Evolutionary conservation across 768 basidiomycete species (phyloP).

Genomic region (Sporobolomyces roseus): DNA sequence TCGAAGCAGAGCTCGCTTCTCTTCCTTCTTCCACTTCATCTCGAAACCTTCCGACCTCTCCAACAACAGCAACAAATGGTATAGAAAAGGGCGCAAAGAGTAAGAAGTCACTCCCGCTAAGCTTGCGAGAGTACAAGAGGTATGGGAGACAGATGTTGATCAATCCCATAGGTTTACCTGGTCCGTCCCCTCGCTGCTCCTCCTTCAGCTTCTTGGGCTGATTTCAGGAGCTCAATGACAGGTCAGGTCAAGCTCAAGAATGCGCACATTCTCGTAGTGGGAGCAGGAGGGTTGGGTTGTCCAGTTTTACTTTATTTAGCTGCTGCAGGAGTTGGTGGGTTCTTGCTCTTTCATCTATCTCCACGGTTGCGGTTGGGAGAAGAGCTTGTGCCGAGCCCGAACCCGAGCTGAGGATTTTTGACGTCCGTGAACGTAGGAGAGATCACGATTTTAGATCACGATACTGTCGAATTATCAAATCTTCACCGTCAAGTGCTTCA

Average conservation of each 20-base stretch:
- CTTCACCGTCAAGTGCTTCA: conserved; percentile 92
- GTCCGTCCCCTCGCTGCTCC: conserved; percentile 45
- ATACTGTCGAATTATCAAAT: conserved; percentile 81
- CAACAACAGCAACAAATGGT: neutral
- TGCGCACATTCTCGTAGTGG: conserved; percentile 77
- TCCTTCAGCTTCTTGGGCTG: neutral
- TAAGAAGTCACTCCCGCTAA: conserved; percentile 15
- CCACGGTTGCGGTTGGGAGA: neutral
- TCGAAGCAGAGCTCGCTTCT: conserved; percentile 23
- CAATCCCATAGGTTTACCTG: conserved; percentile 54
- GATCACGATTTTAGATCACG: conserved; percentile 83
- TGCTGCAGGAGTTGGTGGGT: conserved; percentile 82
- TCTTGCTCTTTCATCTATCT: neutral
- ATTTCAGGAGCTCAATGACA: neutral
- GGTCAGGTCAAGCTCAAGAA: conserved; percentile 77
- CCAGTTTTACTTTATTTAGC: conserved; percentile 91
- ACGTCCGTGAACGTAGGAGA: conserved; percentile 55
- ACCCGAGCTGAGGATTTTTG: too few relatives aligned
- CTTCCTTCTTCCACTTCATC: neutral
- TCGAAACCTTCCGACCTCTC: neutral
- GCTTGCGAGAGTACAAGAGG: conserved; percentile 66
- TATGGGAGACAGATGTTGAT: conserved; percentile 87
- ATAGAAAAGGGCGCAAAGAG: neutral
- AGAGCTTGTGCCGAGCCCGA: rapidly evolving
- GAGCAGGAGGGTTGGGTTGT: conserved; percentile 94